These are phyloP conservation scores for Phaeoacremonium minimum DNA, from an alignment of 2,329 filamentous ascomycete species.

Conservation along the genomic window DNA sequence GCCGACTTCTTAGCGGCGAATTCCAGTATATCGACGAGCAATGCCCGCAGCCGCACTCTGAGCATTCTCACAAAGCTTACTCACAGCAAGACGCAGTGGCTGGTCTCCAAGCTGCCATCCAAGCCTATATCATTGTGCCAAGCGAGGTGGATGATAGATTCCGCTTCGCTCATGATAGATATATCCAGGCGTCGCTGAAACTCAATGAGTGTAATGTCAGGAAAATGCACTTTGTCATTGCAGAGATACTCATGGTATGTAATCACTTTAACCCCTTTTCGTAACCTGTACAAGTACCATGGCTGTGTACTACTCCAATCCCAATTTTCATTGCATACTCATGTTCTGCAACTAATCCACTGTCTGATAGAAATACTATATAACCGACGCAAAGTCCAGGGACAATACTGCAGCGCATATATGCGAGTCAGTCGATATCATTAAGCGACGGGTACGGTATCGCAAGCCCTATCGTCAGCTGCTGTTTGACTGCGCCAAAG, in stretches of 20 bases:
- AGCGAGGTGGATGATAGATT: conserved; percentile 85
- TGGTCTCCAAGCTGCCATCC: conserved; percentile 77
- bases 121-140: conserved; percentile 75
- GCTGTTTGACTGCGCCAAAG: conserved; percentile 73
- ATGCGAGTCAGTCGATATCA: conserved; percentile 70
- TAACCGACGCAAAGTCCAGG: conserved; percentile 54
- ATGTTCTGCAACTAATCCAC: background rate
- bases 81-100: conserved; percentile 66
- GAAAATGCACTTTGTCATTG: conserved; percentile 90
- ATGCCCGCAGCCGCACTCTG: conserved; percentile 17
- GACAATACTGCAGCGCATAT: conserved; percentile 80
- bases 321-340: background rate
- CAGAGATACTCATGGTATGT: conserved; percentile 65
- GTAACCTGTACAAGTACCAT: no score
- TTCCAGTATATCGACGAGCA: conserved; percentile 57
- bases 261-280: no score
- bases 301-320: background rate
- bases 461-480: conserved; percentile 69
- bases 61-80: conserved; percentile 39
- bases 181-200: conserved; percentile 68
- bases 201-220: conserved; percentile 65
- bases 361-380: conserved; percentile 50
- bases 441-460: conserved; percentile 58
- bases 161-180: conserved; percentile 83
- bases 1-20: conserved; percentile 70